These are phyloP conservation scores for Pelomyxa schiedti DNA, from an alignment of 78 protist genomes.

Conservation along the genomic window DNA sequence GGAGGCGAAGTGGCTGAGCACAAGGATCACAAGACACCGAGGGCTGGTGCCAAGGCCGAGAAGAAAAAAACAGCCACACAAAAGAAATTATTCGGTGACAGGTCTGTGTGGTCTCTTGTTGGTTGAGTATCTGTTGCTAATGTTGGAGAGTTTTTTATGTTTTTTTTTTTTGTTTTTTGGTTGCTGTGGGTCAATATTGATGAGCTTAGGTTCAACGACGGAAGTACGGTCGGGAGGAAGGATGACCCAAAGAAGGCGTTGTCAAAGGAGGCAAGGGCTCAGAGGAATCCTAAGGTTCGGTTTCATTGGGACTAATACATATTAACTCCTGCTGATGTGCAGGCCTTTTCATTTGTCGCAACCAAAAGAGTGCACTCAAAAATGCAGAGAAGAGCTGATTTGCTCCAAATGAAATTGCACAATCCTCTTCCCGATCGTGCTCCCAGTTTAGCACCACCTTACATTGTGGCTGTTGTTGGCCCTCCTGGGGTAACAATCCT, in stretches of 20 bases:
- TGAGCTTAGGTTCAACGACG: too few relatives aligned
- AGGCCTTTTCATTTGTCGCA: constrained; percentile 34
- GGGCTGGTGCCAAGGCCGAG: constrained; percentile 49
- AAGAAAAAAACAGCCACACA: constrained; percentile 29
- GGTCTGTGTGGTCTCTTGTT: not conserved
- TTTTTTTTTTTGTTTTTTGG: too few relatives aligned
- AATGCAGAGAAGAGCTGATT: constrained; percentile 20
- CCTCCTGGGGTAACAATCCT: constrained; percentile 61
- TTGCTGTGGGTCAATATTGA: too few relatives aligned
- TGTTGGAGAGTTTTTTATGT: too few relatives aligned
- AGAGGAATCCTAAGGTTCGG: too few relatives aligned
- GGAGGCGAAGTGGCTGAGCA: constrained; percentile 10
- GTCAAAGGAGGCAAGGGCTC: too few relatives aligned
- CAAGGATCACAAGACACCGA: constrained; percentile 32
- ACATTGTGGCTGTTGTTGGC: constrained; percentile 84
- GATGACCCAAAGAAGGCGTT: too few relatives aligned
- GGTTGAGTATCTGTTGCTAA: not conserved
- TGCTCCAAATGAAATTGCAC: constrained; percentile 52
- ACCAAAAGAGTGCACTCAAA: constrained; percentile 19
- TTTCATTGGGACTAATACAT: not conserved
- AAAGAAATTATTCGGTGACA: not conserved
- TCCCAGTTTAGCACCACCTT: constrained; percentile 77
- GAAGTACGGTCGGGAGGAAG: too few relatives aligned
- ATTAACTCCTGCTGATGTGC: not conserved
- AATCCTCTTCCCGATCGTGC: constrained; percentile 61